Conservation (phyloP, 306 rosid species). For the Glycine tomentella region DNA sequence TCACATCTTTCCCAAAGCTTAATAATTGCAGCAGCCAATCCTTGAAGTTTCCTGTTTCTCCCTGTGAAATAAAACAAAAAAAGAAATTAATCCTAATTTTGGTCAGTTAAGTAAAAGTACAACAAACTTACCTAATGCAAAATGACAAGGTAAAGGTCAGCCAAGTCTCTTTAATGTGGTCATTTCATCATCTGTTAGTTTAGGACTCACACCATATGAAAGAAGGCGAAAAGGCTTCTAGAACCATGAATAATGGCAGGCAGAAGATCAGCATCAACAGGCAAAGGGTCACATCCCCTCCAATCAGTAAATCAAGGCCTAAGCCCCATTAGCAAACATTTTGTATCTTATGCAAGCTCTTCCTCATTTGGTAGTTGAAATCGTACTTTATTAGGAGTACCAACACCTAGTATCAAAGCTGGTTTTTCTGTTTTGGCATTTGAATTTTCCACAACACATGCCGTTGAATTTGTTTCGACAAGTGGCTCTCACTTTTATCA, state of each 20-base stretch:
- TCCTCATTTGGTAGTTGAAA: conserved; percentile 88
- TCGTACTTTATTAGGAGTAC: conserved; percentile 69
- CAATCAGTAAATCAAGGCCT: conserved; percentile 94
- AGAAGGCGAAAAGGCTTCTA: conserved; percentile 95
- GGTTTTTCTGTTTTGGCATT: conserved; percentile 46
- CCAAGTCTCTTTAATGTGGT: conserved; percentile 86
- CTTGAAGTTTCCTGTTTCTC: conserved; percentile 85
- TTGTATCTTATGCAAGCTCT: conserved; percentile 78
- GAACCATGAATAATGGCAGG: conserved; percentile 78
- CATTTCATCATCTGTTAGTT: conserved; percentile 91
- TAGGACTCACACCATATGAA: conserved; percentile 86
- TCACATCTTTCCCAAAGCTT: conserved; percentile 97
- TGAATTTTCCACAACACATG: conserved; percentile 48
- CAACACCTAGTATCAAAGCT: conserved; percentile 78
- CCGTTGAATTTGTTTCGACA: conserved; percentile 51
- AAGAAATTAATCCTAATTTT: conserved; percentile 31
- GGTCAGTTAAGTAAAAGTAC: conserved; percentile 38
- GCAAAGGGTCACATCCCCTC: conserved; percentile 97
- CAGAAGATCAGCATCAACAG: conserved; percentile 92
- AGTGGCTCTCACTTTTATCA: conserved; percentile 42
- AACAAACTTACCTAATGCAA: conserved; percentile 81
- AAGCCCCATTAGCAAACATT: conserved; percentile 75
- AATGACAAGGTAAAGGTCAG: conserved; percentile 82
- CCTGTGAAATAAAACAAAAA: conserved; percentile 59
- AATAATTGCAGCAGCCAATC: conserved; percentile 80